Evolutionary conservation across 116 monocot genomes (phyloP), one percentile per base, ranked within the genome.

Genomic region (Posidonia oceanica): DNA sequence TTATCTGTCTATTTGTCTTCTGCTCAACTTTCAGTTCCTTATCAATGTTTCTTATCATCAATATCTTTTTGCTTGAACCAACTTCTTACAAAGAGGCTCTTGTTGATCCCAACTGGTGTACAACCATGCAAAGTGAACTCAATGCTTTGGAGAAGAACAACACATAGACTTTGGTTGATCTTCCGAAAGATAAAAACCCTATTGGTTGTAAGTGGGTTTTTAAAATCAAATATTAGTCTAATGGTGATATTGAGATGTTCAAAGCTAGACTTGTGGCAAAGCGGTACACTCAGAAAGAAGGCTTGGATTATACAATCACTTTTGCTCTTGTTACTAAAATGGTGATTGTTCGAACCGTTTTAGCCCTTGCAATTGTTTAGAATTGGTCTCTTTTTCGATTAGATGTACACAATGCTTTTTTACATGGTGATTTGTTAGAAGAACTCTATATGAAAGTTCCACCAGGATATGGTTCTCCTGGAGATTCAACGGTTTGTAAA

Each of bases 141-240:
- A 29, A 29, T 29, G 1, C 29, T 29, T 29, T 29, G 29, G 29
- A 29, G 29, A 29, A 29, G 29, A 29, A 29, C 29, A 29, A 29
- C 29, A 29, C 29, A 29, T 29, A 1, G 29, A 29, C 29, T 29
- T 1, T 29, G 29, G 29, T 29, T 29, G 29, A 29, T 29, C 29
- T 29, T 29, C 29, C 29, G 1, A 29, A 29, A 29, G 29, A 29
- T 29, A 29, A 29, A 29, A 29, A 29, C 0, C 1, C 29, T 29
- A 29, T 29, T 36, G 54, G 69, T 23, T 69, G 29, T 36, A 69
- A 54, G 21, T 69, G 69, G 54, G 36, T 69, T 36, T 69, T 14
- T 36, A 12, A 54, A 14, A 69, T 36, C 52, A 69, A 69, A 54
- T 37, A 54, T 14, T 6, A 54, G 0, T 3, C 21, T 18, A 7